These are phyloP conservation scores for Fragaria iinumae DNA, from an alignment of 306 rosid genomes.

Conservation along the genomic window DNA sequence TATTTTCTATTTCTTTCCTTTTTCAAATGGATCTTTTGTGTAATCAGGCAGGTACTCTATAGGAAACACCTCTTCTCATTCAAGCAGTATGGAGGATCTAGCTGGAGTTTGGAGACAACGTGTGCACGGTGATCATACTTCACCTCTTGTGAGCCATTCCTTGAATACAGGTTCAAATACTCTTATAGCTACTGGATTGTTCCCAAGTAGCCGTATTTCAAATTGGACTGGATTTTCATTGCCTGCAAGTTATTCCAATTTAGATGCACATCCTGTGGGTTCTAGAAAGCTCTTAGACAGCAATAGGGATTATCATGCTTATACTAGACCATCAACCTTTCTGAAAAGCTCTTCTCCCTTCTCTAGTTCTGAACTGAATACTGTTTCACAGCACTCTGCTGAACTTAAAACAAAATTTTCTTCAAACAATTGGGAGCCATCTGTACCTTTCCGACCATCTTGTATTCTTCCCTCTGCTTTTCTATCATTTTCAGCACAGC, in stretches of 20 bases:
- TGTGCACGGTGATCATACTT: conserved; percentile 30
- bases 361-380: conserved; percentile 45
- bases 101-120: conserved; percentile 34
- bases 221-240: conserved; percentile 38
- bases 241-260: conserved; percentile 41
- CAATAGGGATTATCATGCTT: conserved; percentile 37
- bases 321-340: conserved; percentile 34
- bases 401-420: conserved; percentile 42
- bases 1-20: conserved; percentile 17
- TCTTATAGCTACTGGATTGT: conserved; percentile 25
- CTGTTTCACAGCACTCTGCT: conserved; percentile 31
- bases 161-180: conserved; percentile 29
- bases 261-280: conserved; percentile 28
- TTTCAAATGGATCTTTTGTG: conserved; percentile 31
- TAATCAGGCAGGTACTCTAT: conserved; percentile 34
- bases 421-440: conserved; percentile 86
- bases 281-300: conserved; percentile 38
- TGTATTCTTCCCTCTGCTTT: conserved; percentile 58
- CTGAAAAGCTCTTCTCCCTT: conserved; percentile 38
- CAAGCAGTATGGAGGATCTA: conserved; percentile 41
- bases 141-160: conserved; percentile 31
- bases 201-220: conserved; percentile 34
- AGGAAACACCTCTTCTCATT: conserved; percentile 41
- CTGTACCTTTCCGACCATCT: conserved; percentile 84
- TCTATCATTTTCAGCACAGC: conserved; percentile 48